Evolutionary conservation across 2,329 filamentous ascomycete species (phyloP).

Genomic region (Hortaea sp.): DNA sequence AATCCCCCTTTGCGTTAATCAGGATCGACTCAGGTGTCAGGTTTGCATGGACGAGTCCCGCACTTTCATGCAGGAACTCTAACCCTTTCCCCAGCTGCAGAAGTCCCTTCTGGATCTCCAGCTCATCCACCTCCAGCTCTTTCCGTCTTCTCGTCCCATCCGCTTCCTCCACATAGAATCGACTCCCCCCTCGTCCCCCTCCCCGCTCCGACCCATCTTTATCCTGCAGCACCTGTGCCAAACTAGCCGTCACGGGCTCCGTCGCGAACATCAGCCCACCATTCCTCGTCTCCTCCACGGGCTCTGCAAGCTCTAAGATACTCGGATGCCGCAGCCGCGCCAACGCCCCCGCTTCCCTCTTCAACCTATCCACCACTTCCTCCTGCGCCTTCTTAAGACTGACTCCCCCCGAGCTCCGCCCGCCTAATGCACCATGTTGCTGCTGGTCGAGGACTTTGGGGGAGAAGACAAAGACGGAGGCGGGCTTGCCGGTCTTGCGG

Average conservation of each 20-base stretch:
- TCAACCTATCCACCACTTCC: conserved; percentile 81
- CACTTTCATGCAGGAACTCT: conserved; percentile 92
- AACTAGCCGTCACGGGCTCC: conserved; percentile 79
- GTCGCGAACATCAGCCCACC: conserved; percentile 94
- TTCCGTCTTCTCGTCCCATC: conserved; percentile 60
- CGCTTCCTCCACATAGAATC: conserved; percentile 70
- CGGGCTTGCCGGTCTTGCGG: conserved; percentile 81
- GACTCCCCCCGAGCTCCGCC: conserved; percentile 50
- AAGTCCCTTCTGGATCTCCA: conserved; percentile 94
- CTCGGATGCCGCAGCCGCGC: conserved; percentile 84
- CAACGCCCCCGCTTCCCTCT: conserved; percentile 81
- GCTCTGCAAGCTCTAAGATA: conserved; percentile 84
- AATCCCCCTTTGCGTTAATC: conserved; percentile 94
- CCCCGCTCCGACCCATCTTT: conserved; percentile 78
- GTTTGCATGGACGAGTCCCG: conserved; percentile 87
- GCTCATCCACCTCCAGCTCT: conserved; percentile 87
- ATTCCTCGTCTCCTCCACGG: conserved; percentile 84
- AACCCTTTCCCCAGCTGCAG: conserved; percentile 88
- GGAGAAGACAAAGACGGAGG: conserved; percentile 91
- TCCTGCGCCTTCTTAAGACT: conserved; percentile 73
- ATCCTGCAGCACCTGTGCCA: conserved; percentile 70
- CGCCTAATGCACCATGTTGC: conserved; percentile 29
- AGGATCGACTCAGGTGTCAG: conserved; percentile 87
- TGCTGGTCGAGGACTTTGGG: conserved; percentile 66
- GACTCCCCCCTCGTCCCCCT: conserved; percentile 55